Evolutionary conservation across 306 rosid species (phyloP).

Genomic region (Fragaria iinumae): DNA sequence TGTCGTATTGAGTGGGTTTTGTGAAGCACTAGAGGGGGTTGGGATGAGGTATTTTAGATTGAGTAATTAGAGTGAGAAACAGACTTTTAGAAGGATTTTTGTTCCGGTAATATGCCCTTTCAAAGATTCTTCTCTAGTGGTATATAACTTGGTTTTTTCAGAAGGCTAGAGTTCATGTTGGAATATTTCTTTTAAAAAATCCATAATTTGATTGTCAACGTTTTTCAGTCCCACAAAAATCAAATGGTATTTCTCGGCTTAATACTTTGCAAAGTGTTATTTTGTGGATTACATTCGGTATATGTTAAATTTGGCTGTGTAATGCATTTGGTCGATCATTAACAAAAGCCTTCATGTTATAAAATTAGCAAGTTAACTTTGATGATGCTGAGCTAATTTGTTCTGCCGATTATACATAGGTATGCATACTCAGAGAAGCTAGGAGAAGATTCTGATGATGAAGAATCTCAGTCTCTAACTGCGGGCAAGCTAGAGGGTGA

Average conservation of each 20-base stretch:
- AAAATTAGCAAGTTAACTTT: not conserved
- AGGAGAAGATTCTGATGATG: conserved; percentile 81
- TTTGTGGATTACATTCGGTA: not conserved
- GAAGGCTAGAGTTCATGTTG: conserved; percentile 1
- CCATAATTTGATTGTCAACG: no score
- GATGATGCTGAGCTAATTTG: conserved; percentile 17
- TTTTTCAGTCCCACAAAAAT: not conserved
- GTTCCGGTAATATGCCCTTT: not conserved
- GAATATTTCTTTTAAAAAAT: not conserved
- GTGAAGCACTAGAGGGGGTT: not conserved
- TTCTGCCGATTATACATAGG: conserved; percentile 37
- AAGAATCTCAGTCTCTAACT: conserved; percentile 70
- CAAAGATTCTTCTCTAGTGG: not conserved
- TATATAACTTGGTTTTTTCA: not conserved
- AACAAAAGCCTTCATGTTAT: not conserved
- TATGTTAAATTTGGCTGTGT: not conserved
- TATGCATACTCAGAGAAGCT: conserved; percentile 90
- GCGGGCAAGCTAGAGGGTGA: conserved; percentile 66
- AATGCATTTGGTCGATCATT: not conserved
- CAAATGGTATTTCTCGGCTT: not conserved
- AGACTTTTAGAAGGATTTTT: not conserved
- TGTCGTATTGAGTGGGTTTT: not conserved
- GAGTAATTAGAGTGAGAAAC: not conserved
- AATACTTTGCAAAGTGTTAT: not conserved
- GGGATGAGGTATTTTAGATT: not conserved